These are phyloP conservation scores for California macrophylla DNA, from an alignment of 441 rosid species.

Conservation along the genomic window DNA sequence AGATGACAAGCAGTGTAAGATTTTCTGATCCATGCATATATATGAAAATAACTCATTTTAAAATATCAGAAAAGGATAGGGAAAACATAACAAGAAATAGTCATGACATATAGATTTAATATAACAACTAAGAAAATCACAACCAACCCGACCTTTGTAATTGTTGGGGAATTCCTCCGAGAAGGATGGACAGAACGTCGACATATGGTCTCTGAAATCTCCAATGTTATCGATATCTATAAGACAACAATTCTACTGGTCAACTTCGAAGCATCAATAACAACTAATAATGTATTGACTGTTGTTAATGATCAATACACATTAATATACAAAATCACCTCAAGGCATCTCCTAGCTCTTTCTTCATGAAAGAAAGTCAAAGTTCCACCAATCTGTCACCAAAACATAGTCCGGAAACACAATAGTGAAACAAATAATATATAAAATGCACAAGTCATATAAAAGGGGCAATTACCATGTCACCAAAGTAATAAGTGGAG, in stretches of 20 bases:
- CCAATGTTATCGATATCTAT: constrained; percentile 71
- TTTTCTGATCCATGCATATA: neutral
- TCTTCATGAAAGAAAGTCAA: constrained; percentile 82
- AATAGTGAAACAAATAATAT: neutral
- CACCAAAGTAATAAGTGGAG: constrained; percentile 87
- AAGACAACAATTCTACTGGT: constrained; percentile 19
- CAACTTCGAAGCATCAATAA: constrained; percentile 16
- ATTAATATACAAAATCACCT: constrained; percentile 37
- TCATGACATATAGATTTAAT: neutral
- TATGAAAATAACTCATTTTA: neutral
- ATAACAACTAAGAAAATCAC: neutral
- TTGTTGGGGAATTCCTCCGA: constrained; percentile 68
- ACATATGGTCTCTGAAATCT: constrained; percentile 73
- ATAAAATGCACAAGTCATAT: constrained; percentile 10
- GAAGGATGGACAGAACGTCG: constrained; percentile 69
- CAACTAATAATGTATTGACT: constrained; percentile 8
- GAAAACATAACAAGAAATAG: neutral
- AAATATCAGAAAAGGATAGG: neutral
- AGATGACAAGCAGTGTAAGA: neutral
- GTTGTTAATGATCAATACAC: constrained; percentile 1
- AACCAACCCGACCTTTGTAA: constrained; percentile 49
- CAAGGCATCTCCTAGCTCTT: constrained; percentile 81
- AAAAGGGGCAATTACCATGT: constrained; percentile 46
- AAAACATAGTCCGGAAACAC: constrained; percentile 4
- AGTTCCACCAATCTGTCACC: constrained; percentile 83